A percentile compares a stretch with the other conserved stretches of the same genome.
These are phyloP conservation scores for Pilaira anomala DNA, from an alignment of 192 early-diverging fungal genomes.

Conservation along the genomic window DNA sequence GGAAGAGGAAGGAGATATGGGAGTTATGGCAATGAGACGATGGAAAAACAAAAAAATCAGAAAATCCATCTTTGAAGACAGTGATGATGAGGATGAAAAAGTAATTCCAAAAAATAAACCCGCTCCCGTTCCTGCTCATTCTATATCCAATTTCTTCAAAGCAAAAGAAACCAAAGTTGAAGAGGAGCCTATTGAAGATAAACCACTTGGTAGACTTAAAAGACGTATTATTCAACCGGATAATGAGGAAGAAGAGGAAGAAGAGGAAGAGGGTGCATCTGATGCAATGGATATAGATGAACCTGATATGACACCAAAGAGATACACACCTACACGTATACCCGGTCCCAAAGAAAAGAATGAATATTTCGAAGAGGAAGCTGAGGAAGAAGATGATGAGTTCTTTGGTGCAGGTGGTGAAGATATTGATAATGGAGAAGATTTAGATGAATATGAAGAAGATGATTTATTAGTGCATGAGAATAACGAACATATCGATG, in stretches of 20 bases:
- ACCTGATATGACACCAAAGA: not conserved
- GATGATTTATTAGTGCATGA: slow-evolving; percentile 33
- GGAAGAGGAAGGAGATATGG: not conserved
- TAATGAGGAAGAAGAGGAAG: slow-evolving; percentile 10
- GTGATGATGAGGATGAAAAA: not conserved
- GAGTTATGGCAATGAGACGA: slow-evolving; percentile 1
- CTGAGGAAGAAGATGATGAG: slow-evolving; percentile 41
- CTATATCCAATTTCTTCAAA: slow-evolving; percentile 17
- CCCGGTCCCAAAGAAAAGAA: slow-evolving; percentile 6
- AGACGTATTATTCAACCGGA: not conserved
- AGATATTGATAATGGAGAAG: slow-evolving; percentile 28
- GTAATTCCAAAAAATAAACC: not conserved
- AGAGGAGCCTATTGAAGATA: not conserved
- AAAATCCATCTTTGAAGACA: slow-evolving; percentile 9
- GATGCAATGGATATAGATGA: slow-evolving; percentile 11
- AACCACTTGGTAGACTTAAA: slow-evolving; percentile 16
- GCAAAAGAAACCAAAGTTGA: not conserved
- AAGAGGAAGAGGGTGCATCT: not conserved
- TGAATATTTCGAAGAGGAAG: slow-evolving; percentile 36
- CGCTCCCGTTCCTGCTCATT: slow-evolving; percentile 8
- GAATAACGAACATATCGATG: slow-evolving; percentile 28
- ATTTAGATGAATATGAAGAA: slow-evolving; percentile 36
- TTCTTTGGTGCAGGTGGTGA: slow-evolving; percentile 32
- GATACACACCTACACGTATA: not conserved
- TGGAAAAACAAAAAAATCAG: not conserved